Percentiles rank a stretch among this genome's conserved stretches.
These are phyloP conservation scores for Tylopilus orsonianus DNA, from an alignment of 1,284 basidiomycete species.

Conservation along the genomic window DNA sequence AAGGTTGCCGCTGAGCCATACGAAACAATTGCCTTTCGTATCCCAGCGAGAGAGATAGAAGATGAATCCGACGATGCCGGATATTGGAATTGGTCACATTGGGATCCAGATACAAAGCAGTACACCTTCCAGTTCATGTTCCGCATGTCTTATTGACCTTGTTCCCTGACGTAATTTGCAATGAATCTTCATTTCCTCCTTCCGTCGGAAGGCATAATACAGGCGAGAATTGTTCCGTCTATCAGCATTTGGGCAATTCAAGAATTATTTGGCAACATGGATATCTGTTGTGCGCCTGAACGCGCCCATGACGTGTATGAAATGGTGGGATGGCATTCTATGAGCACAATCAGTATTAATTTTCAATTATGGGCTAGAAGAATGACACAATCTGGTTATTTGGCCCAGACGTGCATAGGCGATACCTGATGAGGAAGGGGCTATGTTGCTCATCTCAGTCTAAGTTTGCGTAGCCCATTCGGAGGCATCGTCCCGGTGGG, in stretches of 20 bases:
- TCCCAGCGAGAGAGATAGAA: constrained; percentile 96
- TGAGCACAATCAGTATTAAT: background rate
- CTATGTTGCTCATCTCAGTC: background rate
- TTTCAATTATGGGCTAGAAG: background rate
- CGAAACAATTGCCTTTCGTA: constrained; percentile 97
- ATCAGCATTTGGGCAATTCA: constrained; percentile 1
- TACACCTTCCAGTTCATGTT: constrained; percentile 96
- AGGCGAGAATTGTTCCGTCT: background rate
- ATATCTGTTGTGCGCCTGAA: constrained; percentile 13
- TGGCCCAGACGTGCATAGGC: background rate
- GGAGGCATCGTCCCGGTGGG: constrained; percentile 1
- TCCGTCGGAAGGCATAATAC: constrained; percentile 10
- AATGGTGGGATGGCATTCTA: background rate
- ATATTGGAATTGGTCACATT: constrained; percentile 95
- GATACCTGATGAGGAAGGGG: too few relatives aligned
- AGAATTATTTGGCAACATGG: constrained; percentile 7
- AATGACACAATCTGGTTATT: background rate
- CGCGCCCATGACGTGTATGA: too few relatives aligned
- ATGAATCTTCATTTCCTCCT: constrained; percentile 1
- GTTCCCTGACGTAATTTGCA: constrained; percentile 24
- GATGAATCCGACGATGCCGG: constrained; percentile 88
- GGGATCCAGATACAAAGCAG: constrained; percentile 96
- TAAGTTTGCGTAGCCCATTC: background rate
- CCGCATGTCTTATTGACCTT: constrained; percentile 48
- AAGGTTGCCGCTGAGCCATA: constrained; percentile 98